A percentile compares a stretch with the other conserved stretches of the same genome.
These are phyloP conservation scores for Neofusicoccum sp. DNA, from an alignment of 2,329 filamentous ascomycete genomes.

Conservation along the genomic window DNA sequence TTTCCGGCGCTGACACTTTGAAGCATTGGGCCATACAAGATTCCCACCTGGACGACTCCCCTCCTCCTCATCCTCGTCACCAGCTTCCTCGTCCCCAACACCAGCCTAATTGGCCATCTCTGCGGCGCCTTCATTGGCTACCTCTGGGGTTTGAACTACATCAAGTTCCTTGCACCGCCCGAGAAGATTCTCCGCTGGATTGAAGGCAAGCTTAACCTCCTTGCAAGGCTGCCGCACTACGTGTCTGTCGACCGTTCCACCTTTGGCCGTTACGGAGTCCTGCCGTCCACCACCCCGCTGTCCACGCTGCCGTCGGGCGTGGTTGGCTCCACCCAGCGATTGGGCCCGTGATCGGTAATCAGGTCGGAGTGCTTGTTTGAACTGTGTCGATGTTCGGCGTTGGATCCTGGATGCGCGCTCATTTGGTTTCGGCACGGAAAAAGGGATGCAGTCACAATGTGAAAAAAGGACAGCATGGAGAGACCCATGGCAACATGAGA, in stretches of 20 bases:
- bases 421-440: constrained; percentile 2
- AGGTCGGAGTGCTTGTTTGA: neutral
- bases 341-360: constrained; percentile 1
- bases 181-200: constrained; percentile 87
- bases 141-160: constrained; percentile 80
- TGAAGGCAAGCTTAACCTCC: constrained; percentile 82
- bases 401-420: neutral
- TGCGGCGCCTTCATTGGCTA: constrained; percentile 86
- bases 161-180: constrained; percentile 86
- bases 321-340: constrained; percentile 1
- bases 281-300: constrained; percentile 55
- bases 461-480: constrained; percentile 4
- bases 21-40: constrained; percentile 64
- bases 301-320: neutral
- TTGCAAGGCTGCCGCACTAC: constrained; percentile 85
- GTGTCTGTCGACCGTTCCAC: constrained; percentile 96
- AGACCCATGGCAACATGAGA: neutral
- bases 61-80: constrained; percentile 75
- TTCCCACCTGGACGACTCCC: constrained; percentile 92
- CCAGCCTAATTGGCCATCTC: constrained; percentile 83
- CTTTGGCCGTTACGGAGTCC: constrained; percentile 86
- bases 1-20: constrained; percentile 23
- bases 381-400: neutral
- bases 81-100: constrained; percentile 75
- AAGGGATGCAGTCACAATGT: neutral